Percentiles rank a stretch among this genome's conserved stretches.
Conservation (phyloP, 2,329 filamentous ascomycete genomes). For the Verticillium tricorpus region DNA sequence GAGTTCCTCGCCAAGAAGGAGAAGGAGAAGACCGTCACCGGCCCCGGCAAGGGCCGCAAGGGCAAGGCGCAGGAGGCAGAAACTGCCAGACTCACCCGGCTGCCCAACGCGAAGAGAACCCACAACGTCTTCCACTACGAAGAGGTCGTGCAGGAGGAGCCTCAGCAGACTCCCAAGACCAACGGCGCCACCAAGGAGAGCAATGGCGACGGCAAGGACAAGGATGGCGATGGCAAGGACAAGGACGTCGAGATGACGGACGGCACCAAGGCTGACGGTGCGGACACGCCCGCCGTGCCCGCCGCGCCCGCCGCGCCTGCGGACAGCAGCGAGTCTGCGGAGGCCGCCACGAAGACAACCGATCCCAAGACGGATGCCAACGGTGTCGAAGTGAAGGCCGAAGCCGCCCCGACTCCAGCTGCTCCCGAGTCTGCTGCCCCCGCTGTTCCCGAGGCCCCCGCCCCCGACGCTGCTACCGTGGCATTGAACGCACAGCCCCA, state of each 20-base stretch:
- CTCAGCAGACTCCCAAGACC: slow-evolving; percentile 30
- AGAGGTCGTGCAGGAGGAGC: slow-evolving; percentile 55
- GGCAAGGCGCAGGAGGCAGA: slow-evolving; percentile 54
- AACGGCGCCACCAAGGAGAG: slow-evolving; percentile 13
- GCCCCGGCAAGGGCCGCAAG: slow-evolving; percentile 52
- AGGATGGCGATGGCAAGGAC: slow-evolving; percentile 2
- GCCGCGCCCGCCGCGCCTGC: slow-evolving; percentile 12
- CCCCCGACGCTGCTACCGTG: slow-evolving; percentile 19
- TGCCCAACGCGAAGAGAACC: slow-evolving; percentile 70
- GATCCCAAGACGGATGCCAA: background rate
- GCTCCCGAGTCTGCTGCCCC: background rate
- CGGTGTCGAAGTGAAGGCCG: background rate
- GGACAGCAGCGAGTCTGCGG: slow-evolving; percentile 16
- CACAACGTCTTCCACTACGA: slow-evolving; percentile 71
- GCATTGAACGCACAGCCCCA: slow-evolving; percentile 34
- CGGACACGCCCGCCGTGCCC: slow-evolving; percentile 10
- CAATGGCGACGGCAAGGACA: slow-evolving; percentile 5
- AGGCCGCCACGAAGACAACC: slow-evolving; percentile 7
- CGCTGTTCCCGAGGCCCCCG: slow-evolving; percentile 5
- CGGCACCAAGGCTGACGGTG: slow-evolving; percentile 9
- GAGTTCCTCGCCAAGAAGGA: slow-evolving; percentile 82
- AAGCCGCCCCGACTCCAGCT: background rate
- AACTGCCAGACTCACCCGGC: slow-evolving; percentile 46
- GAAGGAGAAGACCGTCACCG: slow-evolving; percentile 68
- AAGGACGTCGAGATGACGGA: slow-evolving; percentile 18